A percentile compares a stretch with the other conserved stretches of the same genome.
phyloP scores from a whole-genome alignment of 164 flowering plant genomes.

The Aristolochia contorta region DNA sequence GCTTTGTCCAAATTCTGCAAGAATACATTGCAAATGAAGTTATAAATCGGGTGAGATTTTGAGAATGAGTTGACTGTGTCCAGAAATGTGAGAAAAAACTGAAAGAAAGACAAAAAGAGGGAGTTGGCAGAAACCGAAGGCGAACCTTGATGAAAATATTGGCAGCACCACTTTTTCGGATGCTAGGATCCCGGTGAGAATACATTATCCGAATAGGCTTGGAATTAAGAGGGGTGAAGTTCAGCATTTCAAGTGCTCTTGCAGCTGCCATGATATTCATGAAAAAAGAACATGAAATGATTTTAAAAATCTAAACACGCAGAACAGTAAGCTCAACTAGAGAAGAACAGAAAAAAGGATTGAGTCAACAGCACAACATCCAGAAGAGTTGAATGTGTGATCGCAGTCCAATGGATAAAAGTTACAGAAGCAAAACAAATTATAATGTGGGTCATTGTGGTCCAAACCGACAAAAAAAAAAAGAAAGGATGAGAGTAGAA shows the following conservation, averaged over 20 bases:
- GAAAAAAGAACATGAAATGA: too few species aligned
- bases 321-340: too few species aligned
- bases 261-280: constrained; percentile 31
- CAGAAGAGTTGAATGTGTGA: too few species aligned
- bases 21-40: not conserved
- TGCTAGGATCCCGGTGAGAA: constrained; percentile 67
- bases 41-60: too few species aligned
- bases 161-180: constrained; percentile 63
- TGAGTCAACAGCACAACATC: too few species aligned
- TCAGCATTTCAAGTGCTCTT: constrained; percentile 56
- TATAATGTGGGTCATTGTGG: too few species aligned
- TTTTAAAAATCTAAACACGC: too few species aligned
- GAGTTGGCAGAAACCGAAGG: not conserved
- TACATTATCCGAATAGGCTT: constrained; percentile 68
- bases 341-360: too few species aligned
- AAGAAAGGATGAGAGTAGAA: too few species aligned
- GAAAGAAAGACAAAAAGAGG: not conserved
- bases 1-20: constrained; percentile 67
- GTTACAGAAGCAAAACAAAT: too few species aligned
- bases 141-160: constrained; percentile 63
- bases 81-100: not conserved
- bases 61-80: not conserved
- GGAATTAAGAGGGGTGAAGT: constrained; percentile 53
- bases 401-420: too few species aligned
- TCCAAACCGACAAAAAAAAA: too few species aligned